Percentiles rank a stretch among this genome's conserved stretches.
phyloP scores from a whole-genome alignment of 805 yeast genomes.

The Ogataea nitratoaversa region DNA sequence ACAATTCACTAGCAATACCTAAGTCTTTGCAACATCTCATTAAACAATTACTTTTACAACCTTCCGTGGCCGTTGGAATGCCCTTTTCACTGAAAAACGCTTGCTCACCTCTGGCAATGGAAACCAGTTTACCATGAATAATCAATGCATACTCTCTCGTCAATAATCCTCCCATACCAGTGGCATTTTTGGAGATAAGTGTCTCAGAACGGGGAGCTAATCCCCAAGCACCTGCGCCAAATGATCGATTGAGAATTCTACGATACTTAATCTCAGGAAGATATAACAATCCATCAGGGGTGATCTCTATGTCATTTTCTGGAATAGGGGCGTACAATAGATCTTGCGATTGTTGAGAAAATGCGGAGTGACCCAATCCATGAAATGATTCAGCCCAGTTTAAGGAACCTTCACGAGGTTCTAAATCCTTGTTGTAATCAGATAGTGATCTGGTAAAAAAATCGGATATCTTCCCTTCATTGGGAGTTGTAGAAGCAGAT shows the following conservation, averaged over 20 bases:
- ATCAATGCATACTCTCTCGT: conserved; percentile 89
- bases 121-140: conserved; percentile 82
- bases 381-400: conserved; percentile 88
- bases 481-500: conserved; percentile 1
- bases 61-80: conserved; percentile 93
- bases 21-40: conserved; percentile 98
- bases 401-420: conserved; percentile 23
- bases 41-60: conserved; percentile 92
- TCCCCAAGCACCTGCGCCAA: conserved; percentile 99
- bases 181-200: conserved; percentile 54
- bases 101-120: conserved; percentile 94
- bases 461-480: conserved; percentile 13
- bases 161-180: conserved; percentile 39
- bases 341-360: conserved; percentile 54
- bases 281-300: conserved; percentile 90
- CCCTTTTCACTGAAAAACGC: conserved; percentile 84
- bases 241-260: conserved; percentile 80
- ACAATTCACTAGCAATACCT: conserved; percentile 92
- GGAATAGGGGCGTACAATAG: conserved; percentile 61
- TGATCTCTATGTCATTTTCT: conserved; percentile 79
- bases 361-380: conserved; percentile 81
- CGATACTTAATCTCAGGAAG: conserved; percentile 95
- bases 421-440: conserved; percentile 19
- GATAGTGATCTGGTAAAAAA: conserved; percentile 19
- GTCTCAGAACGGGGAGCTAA: conserved; percentile 90